These are phyloP conservation scores for Exophiala xenobiotica DNA, from an alignment of 2,329 filamentous ascomycete species.

Conservation along the genomic window DNA sequence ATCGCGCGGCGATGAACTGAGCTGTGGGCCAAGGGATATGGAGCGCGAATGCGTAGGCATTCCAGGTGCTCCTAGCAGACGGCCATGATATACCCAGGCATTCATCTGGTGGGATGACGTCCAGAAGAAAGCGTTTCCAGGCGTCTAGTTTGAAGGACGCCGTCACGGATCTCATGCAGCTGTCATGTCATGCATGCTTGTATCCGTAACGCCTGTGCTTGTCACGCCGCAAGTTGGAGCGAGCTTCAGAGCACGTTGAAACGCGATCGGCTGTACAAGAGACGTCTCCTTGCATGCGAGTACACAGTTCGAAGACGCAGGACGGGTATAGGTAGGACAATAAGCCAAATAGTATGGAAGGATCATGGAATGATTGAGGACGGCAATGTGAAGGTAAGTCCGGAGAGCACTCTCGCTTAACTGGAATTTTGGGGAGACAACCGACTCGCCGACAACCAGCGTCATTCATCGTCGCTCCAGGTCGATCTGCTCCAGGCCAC, in stretches of 20 bases:
- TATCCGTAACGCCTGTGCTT: conserved; percentile 5
- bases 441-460: neutral
- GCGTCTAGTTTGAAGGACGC: neutral
- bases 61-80: conserved; percentile 21
- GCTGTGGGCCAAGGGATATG: conserved; percentile 24
- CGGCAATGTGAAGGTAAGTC: neutral
- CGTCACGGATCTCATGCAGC: conserved; percentile 15
- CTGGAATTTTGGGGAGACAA: neutral
- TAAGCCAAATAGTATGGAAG: neutral
- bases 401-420: conserved; percentile 3
- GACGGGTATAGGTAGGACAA: too few species aligned
- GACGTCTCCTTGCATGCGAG: too few species aligned
- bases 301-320: too few species aligned
- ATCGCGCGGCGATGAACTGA: conserved; percentile 10
- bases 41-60: conserved; percentile 22
- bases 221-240: neutral
- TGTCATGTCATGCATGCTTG: conserved; percentile 24
- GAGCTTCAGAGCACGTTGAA: neutral
- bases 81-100: conserved; percentile 25
- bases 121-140: neutral
- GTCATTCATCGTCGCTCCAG: neutral
- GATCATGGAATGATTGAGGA: neutral
- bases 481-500: neutral
- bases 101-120: conserved; percentile 14
- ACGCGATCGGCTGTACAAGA: too few species aligned